These are phyloP conservation scores for Castanopsis chinensis DNA, from an alignment of 306 rosid species.

Conservation along the genomic window DNA sequence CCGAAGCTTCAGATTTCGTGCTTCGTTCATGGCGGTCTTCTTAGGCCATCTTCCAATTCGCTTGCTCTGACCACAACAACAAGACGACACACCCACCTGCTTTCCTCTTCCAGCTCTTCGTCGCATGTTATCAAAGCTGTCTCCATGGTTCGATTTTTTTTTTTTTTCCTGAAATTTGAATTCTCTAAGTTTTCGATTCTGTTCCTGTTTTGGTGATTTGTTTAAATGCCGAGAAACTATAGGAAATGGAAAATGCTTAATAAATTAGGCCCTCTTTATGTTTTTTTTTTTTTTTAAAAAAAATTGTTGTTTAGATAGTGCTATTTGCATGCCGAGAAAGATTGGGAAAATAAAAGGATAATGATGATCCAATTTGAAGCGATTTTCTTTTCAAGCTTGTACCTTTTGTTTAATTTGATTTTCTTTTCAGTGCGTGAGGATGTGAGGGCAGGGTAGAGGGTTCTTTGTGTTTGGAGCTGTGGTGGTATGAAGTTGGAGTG, in stretches of 20 bases:
- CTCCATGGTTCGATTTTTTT: conserved; percentile 50
- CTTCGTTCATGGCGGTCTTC: background rate
- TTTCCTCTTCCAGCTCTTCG: conserved; percentile 40
- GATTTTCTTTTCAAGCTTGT: background rate
- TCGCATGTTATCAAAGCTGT: conserved; percentile 54
- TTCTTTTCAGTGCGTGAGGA: too few species aligned
- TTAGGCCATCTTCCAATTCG: conserved; percentile 48
- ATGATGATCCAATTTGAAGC: too few species aligned
- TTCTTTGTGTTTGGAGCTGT: too few species aligned
- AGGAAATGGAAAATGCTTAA: background rate
- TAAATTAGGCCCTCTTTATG: too few species aligned
- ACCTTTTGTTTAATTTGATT: background rate
- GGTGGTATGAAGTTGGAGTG: too few species aligned
- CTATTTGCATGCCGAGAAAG: too few species aligned
- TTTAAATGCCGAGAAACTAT: conserved; percentile 8
- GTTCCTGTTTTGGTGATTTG: conserved; percentile 6
- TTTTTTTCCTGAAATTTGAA: background rate
- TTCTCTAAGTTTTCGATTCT: background rate
- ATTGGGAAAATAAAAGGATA: too few species aligned
- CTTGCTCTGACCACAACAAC: conserved; percentile 16
- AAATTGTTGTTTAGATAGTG: too few species aligned
- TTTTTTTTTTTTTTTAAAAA: too few species aligned
- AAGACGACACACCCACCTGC: conserved; percentile 13
- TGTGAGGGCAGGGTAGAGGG: too few species aligned
- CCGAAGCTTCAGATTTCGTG: conserved; percentile 58